These are phyloP conservation scores for Boletus semigastroideus DNA, from an alignment of 1,284 basidiomycete genomes.

Conservation along the genomic window DNA sequence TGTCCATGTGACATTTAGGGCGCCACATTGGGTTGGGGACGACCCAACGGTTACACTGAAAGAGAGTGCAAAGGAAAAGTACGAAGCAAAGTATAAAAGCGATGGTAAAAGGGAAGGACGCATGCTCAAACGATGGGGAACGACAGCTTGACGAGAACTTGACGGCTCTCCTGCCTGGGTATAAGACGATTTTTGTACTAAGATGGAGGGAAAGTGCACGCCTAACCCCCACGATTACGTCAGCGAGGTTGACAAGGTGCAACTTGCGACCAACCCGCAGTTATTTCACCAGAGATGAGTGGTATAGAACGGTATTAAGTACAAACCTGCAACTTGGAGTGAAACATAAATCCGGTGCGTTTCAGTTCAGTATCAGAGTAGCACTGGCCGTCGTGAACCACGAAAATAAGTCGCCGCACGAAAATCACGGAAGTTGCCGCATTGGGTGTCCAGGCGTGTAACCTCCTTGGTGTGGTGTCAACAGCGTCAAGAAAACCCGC, in stretches of 20 bases:
- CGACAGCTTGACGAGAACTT: constrained; percentile 3
- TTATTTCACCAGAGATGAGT: too few relatives aligned
- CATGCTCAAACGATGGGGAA: constrained; percentile 27
- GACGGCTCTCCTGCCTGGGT: constrained; percentile 2
- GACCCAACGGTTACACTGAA: constrained; percentile 53
- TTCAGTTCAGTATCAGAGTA: too few relatives aligned
- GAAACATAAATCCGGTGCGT: too few relatives aligned
- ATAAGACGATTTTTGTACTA: constrained; percentile 7
- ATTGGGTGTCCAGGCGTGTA: too few relatives aligned
- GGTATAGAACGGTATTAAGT: too few relatives aligned
- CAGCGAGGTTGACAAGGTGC: constrained; percentile 10
- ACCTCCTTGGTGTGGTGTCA: too few relatives aligned
- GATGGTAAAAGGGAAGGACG: constrained; percentile 13
- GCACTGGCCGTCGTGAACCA: too few relatives aligned
- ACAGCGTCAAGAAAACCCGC: constrained; percentile 33
- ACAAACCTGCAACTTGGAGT: too few relatives aligned
- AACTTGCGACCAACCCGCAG: too few relatives aligned
- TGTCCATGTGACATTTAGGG: constrained; percentile 59
- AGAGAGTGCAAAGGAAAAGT: constrained; percentile 33
- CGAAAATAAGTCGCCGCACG: constrained; percentile 20
- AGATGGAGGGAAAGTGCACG: constrained; percentile 2
- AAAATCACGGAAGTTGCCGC: constrained; percentile 27
- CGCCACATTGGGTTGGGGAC: constrained; percentile 57
- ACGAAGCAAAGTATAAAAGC: constrained; percentile 24
- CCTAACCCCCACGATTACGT: constrained; percentile 15